Evolutionary conservation across 306 rosid genomes (phyloP), one percentile per base, ranked within the genome.

Genomic region (Glycine latifolia): DNA sequence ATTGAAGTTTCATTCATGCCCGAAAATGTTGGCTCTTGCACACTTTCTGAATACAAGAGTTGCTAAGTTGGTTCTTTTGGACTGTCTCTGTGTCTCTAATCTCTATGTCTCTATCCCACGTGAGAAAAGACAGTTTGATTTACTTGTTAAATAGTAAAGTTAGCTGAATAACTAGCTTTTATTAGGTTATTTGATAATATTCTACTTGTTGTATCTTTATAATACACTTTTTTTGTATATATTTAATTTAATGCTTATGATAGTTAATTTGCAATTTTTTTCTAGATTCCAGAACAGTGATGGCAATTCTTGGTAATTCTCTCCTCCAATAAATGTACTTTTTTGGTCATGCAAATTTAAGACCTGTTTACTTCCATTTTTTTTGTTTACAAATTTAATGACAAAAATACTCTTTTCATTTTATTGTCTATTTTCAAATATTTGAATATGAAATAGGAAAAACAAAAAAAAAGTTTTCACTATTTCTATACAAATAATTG

Each of bases 251-350:
- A 26, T 26, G 71, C 48, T 52, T 73, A 48, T 61, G 69, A 41
- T 9, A 17, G 52, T 71, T 63, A 49, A 41, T 60, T 49, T 50
- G 16, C 63, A 16, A 2, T 59, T 61, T 48, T 17, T 54, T 79
- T 80, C 60, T 86, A 95, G 98, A 93, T 91, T 95, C 99, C 41
- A 91, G 99, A 90, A 95, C 98, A 39, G 99, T 93, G 87, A 95
- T 95, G 98, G 97, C 99, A 76, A 87, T 95, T 87, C 91, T 95
- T 12, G 99, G 99, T 93, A 83, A 87, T 86, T 70, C 61, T 85
- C 76, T 73, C 82, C 73, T 82, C 76, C 41, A 20, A 26, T 59
- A 3, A 50, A 5, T 61, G 10, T 46, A 60, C 13, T 1, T 5
- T 52, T 17, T 54, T 75, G 35, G 31, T 53, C 49, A 14, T 10